These are phyloP conservation scores for Coemansia sp. DNA, from an alignment of 192 early-diverging fungal genomes.

Conservation along the genomic window DNA sequence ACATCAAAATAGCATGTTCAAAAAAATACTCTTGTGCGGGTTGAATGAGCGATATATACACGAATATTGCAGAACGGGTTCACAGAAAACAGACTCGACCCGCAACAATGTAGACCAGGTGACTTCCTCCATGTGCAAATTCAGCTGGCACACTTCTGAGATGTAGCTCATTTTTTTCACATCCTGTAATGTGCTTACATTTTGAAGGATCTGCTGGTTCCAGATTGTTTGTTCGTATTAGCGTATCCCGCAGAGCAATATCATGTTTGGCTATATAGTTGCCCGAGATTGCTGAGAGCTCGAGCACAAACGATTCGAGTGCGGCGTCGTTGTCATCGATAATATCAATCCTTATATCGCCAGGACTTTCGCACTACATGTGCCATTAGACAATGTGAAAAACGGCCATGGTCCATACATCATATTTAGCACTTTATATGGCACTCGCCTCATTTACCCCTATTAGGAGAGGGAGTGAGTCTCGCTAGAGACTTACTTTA, in stretches of 20 bases:
- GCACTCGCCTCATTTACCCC: neutral
- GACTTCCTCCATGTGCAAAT: neutral
- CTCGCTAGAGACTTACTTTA: conserved; percentile 27
- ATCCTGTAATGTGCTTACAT: conserved; percentile 16
- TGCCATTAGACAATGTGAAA: neutral
- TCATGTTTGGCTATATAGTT: conserved; percentile 28
- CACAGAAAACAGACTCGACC: neutral
- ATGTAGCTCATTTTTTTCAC: neutral
- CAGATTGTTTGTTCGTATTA: conserved; percentile 38
- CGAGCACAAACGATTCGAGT: conserved; percentile 43
- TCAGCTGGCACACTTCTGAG: neutral
- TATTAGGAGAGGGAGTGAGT: too few relatives aligned
- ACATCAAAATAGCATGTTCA: neutral
- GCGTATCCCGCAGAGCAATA: conserved; percentile 38
- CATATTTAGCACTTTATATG: neutral
- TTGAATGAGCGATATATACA: neutral
- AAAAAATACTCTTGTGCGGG: neutral
- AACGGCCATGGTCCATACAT: too few relatives aligned
- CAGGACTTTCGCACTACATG: conserved; percentile 16
- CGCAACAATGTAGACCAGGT: conserved; percentile 1
- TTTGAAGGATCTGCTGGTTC: conserved; percentile 18
- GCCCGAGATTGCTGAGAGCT: conserved; percentile 24
- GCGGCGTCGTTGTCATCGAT: conserved; percentile 21
- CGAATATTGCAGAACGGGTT: too few relatives aligned
- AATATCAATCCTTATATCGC: conserved; percentile 45